phyloP scores from a whole-genome alignment of 257 asterid species.

The Solanum okadae region DNA sequence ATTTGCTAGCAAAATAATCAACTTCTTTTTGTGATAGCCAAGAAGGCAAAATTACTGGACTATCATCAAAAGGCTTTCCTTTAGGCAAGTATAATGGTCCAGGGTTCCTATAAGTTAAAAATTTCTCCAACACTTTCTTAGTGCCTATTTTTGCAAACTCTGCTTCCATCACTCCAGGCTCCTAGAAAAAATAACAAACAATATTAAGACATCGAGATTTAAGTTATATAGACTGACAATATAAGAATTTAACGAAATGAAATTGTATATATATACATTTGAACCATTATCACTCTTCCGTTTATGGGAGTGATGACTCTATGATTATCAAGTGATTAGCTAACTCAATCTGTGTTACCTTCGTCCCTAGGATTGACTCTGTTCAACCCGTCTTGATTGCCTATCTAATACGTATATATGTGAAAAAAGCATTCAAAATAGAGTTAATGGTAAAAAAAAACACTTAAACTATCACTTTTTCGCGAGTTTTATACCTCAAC shows the following conservation, averaged over 20 bases:
- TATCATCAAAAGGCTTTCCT: constrained; percentile 7
- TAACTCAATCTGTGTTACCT: not conserved
- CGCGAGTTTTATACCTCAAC: too few species aligned
- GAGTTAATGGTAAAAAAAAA: not conserved
- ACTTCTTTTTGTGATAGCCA: constrained; percentile 21
- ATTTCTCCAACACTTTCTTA: constrained; percentile 3
- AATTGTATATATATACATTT: not conserved
- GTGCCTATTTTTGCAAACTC: constrained; percentile 17
- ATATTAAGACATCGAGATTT: not conserved
- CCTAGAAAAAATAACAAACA: not conserved
- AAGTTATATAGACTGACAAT: not conserved
- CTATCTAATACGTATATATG: not conserved
- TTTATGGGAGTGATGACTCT: not conserved
- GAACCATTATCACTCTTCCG: not conserved
- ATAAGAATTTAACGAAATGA: not conserved
- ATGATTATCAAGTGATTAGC: not conserved
- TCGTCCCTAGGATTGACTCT: not conserved
- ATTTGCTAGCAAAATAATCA: constrained; percentile 8
- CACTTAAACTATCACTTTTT: too few species aligned
- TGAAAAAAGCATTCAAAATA: not conserved
- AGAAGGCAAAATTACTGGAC: constrained; percentile 2
- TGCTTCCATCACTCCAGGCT: constrained; percentile 21
- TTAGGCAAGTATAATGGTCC: constrained; percentile 19
- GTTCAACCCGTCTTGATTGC: not conserved
- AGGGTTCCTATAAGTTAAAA: constrained; percentile 6